Conservation (phyloP, 2,329 filamentous ascomycete species). For the Nemania sp. region DNA sequence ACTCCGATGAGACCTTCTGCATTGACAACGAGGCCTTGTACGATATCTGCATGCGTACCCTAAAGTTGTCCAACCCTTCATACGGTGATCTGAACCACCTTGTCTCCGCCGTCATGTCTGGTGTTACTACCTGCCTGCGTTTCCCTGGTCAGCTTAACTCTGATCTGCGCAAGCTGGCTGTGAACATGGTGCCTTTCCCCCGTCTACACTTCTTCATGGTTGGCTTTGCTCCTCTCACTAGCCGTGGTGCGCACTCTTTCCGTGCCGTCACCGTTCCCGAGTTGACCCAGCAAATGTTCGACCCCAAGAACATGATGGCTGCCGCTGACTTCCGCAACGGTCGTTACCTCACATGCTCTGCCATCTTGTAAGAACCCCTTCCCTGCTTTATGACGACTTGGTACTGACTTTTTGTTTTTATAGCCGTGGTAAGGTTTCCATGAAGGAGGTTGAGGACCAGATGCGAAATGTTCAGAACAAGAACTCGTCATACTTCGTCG, state of each 20-base stretch:
- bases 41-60: slow-evolving; percentile 99
- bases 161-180: slow-evolving; percentile 97
- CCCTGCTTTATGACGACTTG: background rate
- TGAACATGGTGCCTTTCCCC: slow-evolving; percentile 99
- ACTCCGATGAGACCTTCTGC: slow-evolving; percentile 99
- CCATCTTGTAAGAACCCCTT: slow-evolving; percentile 81
- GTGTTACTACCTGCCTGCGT: slow-evolving; percentile 97
- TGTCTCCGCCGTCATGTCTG: slow-evolving; percentile 99
- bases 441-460: slow-evolving; percentile 99
- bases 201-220: slow-evolving; percentile 99
- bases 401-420: slow-evolving; percentile 46
- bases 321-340: slow-evolving; percentile 99
- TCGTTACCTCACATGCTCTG: slow-evolving; percentile 98
- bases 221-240: slow-evolving; percentile 98
- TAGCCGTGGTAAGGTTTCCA: slow-evolving; percentile 97
- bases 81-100: slow-evolving; percentile 99
- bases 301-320: slow-evolving; percentile 99
- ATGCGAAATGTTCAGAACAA: slow-evolving; percentile 99
- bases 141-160: slow-evolving; percentile 99
- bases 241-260: slow-evolving; percentile 92
- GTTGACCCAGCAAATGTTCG: slow-evolving; percentile 99
- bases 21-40: slow-evolving; percentile 99
- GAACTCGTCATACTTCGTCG: slow-evolving; percentile 99
- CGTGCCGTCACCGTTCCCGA: slow-evolving; percentile 97
- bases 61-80: slow-evolving; percentile 98